phyloP scores from a whole-genome alignment of 768 basidiomycete species.

The Suillus plorans region DNA sequence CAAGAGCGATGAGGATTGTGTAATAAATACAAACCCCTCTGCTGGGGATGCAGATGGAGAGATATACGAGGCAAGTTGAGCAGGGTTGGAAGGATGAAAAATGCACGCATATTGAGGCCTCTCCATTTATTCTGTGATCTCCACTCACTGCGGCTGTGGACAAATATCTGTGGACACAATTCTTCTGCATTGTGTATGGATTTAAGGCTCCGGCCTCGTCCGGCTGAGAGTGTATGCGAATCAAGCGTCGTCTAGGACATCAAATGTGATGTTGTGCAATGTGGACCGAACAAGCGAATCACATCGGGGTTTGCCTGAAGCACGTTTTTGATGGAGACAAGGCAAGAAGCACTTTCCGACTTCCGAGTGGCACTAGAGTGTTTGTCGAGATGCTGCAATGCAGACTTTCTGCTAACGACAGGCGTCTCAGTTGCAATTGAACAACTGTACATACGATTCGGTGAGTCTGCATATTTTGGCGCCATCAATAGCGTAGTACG shows the following conservation, averaged over 20 bases:
- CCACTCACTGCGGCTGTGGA: background rate
- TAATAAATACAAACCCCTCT: background rate
- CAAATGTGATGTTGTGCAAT: background rate
- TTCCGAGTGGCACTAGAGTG: background rate
- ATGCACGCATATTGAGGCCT: background rate
- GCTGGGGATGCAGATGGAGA: background rate
- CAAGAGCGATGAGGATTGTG: background rate
- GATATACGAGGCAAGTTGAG: background rate
- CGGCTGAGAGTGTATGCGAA: background rate
- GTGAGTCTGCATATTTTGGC: background rate
- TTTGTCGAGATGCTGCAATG: background rate
- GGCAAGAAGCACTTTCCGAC: background rate
- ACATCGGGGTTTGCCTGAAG: constrained; percentile 1
- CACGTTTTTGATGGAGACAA: constrained; percentile 4
- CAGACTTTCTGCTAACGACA: background rate
- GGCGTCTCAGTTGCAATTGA: background rate
- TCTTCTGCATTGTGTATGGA: constrained; percentile 1
- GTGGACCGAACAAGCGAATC: background rate
- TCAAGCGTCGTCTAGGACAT: background rate
- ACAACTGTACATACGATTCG: background rate
- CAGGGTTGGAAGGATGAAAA: background rate
- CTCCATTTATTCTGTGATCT: background rate
- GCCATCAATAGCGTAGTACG: background rate
- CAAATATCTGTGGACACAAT: background rate
- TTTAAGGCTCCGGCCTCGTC: background rate